Conservation (phyloP, 306 rosid species). For the Citrullus mucosospermus region DNA sequence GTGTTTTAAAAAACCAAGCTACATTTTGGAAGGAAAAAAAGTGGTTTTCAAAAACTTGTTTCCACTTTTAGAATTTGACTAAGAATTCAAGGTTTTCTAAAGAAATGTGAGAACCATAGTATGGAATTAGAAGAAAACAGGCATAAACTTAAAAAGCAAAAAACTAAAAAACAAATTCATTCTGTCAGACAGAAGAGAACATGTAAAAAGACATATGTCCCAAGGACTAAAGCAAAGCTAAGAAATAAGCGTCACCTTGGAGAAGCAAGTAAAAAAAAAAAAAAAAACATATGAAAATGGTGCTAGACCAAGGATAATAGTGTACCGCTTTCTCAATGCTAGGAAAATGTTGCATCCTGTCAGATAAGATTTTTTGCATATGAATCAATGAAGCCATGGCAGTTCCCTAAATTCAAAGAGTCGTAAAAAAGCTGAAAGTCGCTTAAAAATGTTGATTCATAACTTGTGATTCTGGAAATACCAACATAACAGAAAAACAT, state of each 20-base stretch:
- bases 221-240: background rate
- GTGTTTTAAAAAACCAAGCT: too few species aligned
- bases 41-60: too few species aligned
- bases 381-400: constrained; percentile 89
- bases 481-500: constrained; percentile 12
- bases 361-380: constrained; percentile 88
- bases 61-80: too few species aligned
- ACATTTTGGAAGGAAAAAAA: too few species aligned
- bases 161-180: too few species aligned
- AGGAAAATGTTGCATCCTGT: constrained; percentile 78
- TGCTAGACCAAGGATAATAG: background rate
- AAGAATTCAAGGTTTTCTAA: too few species aligned
- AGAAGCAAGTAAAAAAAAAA: background rate
- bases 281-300: background rate
- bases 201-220: background rate
- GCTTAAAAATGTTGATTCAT: background rate
- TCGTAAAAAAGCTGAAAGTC: background rate
- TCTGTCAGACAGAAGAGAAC: background rate
- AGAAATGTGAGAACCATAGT: too few species aligned
- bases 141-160: too few species aligned
- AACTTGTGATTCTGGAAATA: background rate
- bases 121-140: too few species aligned
- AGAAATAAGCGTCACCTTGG: background rate
- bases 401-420: constrained; percentile 64
- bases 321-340: constrained; percentile 81